Evolutionary conservation across 108 stramenopile species (phyloP).

Genomic region (Aurantiochytrium sp.): DNA sequence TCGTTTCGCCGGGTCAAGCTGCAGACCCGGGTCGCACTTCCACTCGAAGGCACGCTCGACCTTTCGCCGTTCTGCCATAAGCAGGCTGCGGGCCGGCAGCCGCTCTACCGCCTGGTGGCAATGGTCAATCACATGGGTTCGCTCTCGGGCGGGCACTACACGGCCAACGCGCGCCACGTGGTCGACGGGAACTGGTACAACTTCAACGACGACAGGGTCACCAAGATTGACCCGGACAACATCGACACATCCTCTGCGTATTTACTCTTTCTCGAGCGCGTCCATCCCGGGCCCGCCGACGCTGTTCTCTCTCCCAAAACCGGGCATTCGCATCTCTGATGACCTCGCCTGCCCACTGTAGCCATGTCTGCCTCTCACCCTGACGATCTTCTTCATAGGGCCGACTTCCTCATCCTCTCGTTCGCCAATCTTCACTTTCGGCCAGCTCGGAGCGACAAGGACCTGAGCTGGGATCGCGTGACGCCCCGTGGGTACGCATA

Average conservation of each 20-base stretch:
- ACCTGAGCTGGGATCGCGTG: too few species aligned
- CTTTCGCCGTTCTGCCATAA: background rate
- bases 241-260: conserved; percentile 5
- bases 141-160: conserved; percentile 39
- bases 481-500: too few species aligned
- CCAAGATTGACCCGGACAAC: background rate
- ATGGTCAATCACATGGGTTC: conserved; percentile 37
- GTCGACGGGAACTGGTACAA: conserved; percentile 14
- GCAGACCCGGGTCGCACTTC: background rate
- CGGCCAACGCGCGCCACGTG: background rate
- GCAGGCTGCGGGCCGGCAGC: background rate
- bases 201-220: conserved; percentile 35
- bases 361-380: too few species aligned
- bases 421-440: too few species aligned
- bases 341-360: too few species aligned
- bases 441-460: too few species aligned
- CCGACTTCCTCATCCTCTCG: too few species aligned
- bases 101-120: conserved; percentile 6
- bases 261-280: conserved; percentile 18
- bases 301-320: background rate
- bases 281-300: background rate
- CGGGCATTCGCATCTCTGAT: background rate
- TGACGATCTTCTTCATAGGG: too few species aligned
- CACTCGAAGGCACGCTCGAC: conserved; percentile 13
- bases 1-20: conserved; percentile 4